Evolutionary conservation across 2,329 filamentous ascomycete species (phyloP), one percentile per base, ranked within the genome.

Genomic region (Ceratocystis destructans): DNA sequence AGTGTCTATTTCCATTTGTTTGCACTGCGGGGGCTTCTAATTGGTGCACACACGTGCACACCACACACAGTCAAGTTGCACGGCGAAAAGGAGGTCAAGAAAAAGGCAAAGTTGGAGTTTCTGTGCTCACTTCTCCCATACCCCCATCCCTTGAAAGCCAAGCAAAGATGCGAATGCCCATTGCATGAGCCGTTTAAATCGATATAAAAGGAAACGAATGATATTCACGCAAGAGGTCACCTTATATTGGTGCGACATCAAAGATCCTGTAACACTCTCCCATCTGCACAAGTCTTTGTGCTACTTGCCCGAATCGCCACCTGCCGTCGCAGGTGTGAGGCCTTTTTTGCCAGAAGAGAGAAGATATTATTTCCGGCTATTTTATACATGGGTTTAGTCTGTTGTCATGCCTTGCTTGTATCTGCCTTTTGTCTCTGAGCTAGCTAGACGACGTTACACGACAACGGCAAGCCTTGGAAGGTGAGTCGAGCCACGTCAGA

Each of bases 401-500:
- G 53, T 22, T 57, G 53, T 57, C 53, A 57, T 57, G 53, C 31
- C 53, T 57, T 57, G 53, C 28, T n/a, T 57, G 10, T 53, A 41
- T 41, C 37, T 41, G 37, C 12, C 37, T 41, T 15, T 41, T 41
- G 20, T 31, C 20, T 57, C 53, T 57, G 53, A 17, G 22, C 17
- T 41, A 12, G 28, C 28, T 57, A 33, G 25, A 28, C 53, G 22
- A 33, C 28, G 53, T 57, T 57, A 57, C 53, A 57, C 53, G 31
- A 22, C 53, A 33, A 57, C 53, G 28, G 53, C 28, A 31, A n/a
- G 28, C 53, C 53, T 57, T 57, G 53, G 28, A 33, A 31, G 31
- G 53, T 57, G 53, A 57, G 53, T 57, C 53, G 53, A 33, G 53
- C 53, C 53, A 57, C 53, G 53, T 57, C 53, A 57, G 53, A 57